Evolutionary conservation across 768 basidiomycete species (phyloP).

Genomic region (Tephrocybe sp.): DNA sequence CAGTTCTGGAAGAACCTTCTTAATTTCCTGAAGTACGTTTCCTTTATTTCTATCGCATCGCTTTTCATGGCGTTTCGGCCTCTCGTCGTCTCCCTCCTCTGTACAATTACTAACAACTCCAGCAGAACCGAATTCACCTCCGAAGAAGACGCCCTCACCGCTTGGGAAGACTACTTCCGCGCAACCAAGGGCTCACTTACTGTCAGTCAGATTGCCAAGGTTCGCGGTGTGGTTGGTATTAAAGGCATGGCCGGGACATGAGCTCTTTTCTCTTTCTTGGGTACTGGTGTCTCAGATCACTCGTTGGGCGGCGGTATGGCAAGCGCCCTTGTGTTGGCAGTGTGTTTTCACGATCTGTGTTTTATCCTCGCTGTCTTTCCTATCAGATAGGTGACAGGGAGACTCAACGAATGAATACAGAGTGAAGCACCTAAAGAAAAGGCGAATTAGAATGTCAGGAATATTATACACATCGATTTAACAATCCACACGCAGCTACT

Average conservation of each 20-base stretch:
- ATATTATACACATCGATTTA: no score
- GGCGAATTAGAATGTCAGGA: no score
- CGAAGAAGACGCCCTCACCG: constrained; percentile 62
- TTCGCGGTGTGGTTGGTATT: constrained; percentile 85
- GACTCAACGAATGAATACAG: no score
- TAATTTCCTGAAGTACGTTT: constrained; percentile 59
- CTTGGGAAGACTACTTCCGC: constrained; percentile 86
- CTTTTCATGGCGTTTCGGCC: not conserved
- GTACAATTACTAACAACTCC: not conserved
- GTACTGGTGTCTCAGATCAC: no score
- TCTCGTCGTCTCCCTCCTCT: not conserved
- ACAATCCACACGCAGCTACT: no score
- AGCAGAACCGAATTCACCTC: constrained; percentile 61
- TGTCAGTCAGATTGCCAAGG: constrained; percentile 87
- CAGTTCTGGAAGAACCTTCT: constrained; percentile 78
- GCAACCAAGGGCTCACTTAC: constrained; percentile 80
- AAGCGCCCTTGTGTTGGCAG: no score
- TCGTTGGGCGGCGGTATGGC: no score
- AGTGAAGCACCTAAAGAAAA: no score
- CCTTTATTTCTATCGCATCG: not conserved
- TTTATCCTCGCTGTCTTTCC: no score
- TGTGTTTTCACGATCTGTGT: no score
- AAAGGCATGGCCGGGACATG: constrained; percentile 86
- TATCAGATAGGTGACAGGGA: no score
- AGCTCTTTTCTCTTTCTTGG: no score